Base-by-base conservation (phyloP, 179 eudicot genomes). In the Corrigiola litoralis region DNA sequence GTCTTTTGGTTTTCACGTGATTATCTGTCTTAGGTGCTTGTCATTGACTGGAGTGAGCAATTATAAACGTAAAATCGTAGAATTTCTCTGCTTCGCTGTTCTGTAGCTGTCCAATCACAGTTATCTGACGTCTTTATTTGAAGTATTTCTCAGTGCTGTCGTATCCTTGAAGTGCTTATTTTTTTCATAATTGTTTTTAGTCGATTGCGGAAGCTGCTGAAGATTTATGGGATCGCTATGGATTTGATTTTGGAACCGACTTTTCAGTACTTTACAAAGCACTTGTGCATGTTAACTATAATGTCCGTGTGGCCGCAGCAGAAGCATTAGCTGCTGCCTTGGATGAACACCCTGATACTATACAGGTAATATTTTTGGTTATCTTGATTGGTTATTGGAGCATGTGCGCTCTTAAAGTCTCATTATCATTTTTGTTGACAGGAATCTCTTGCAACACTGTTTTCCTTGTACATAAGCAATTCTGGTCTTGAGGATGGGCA, bases 141-240 rank as follows among this genome's bases (percentile, higher is more conserved):
- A n/a, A 56, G 32, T 21, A n/a, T 37, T 34, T 32, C 9, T 37
- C 13, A 28, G 50, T 27, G 29, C 7, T 33, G n/a, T 58, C 5
- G n/a, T 23, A n/a, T 56, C 31, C 18, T 14, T 45, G 1, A 24
- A 24, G 21, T 21, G 50, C 23, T 45, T 4, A 55, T 29, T 72
- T 23, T 18, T 29, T 16, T 33, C 55, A 27, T 53, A 7, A 49
- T 33, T 40, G n/a, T 46, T 48, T 53, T 51, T 69, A 95, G 99
- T 75, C 88, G 10, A 86, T 95, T 78, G 99, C 97, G 4, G 90
- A 88, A 78, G 82, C 84, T 66, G 92, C 99, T 50, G 99, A 95
- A 76, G 95, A 87, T 81, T 66, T 95, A 56, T 91, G 99, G 99
- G 99, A 95, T 77, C 84, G 96, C 62, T 95, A 95, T 61, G 87